A percentile compares a stretch with the other conserved stretches of the same genome.
Evolutionary conservation across 257 asterid genomes (phyloP).

Genomic region (Striga asiatica): DNA sequence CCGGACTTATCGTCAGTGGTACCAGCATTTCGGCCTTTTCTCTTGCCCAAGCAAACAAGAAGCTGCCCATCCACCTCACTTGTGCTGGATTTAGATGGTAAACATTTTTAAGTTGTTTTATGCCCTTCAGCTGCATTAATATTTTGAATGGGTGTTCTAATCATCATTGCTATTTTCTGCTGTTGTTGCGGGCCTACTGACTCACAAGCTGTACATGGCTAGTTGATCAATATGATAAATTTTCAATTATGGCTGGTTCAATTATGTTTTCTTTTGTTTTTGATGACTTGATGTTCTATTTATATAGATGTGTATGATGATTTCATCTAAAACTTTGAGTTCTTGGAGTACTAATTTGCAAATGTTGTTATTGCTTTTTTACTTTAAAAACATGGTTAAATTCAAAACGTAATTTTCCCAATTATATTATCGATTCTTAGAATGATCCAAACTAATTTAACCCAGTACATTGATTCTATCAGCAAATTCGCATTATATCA

Average conservation of each 20-base stretch:
- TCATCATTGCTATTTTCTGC: not conserved
- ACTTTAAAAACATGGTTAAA: not conserved
- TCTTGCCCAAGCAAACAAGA: conserved; percentile 87
- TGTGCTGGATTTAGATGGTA: conserved; percentile 95
- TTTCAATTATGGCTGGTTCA: not conserved
- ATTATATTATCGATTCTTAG: not conserved
- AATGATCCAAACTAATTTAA: not conserved
- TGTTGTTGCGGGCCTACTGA: not conserved
- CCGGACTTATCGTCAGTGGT: conserved; percentile 79
- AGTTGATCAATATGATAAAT: not conserved
- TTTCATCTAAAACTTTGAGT: not conserved
- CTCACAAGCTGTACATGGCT: not conserved
- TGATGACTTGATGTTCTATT: not conserved
- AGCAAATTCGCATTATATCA: not conserved
- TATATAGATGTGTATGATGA: not conserved
- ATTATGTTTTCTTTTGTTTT: not conserved
- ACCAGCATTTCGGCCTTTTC: conserved; percentile 65
- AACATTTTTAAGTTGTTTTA: conserved; percentile 10
- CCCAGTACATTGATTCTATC: not conserved
- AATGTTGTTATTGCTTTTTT: not conserved
- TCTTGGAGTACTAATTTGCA: not conserved
- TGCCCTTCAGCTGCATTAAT: not conserved
- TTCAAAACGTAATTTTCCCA: not conserved
- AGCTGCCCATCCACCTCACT: conserved; percentile 93
- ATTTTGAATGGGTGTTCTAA: not conserved